These are phyloP conservation scores for Globisporangium acanthophoron DNA, from an alignment of 352 stramenopile species.

Conservation along the genomic window DNA sequence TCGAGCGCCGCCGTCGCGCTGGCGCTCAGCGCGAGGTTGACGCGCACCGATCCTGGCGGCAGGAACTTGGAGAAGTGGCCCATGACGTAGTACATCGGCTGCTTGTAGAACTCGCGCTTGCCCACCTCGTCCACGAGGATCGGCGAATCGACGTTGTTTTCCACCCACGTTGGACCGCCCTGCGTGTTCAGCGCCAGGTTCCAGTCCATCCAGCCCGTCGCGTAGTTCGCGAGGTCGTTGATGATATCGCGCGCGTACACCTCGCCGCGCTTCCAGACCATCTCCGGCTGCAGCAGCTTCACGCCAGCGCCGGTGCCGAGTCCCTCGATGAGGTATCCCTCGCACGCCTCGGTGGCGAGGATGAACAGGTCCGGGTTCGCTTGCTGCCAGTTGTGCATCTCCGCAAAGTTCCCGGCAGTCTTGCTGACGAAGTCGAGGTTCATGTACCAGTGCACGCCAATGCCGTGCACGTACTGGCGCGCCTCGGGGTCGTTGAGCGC, in stretches of 20 bases:
- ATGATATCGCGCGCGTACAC: conserved; percentile 86
- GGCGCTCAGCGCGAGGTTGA: conserved; percentile 24
- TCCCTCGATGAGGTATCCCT: conserved; percentile 45
- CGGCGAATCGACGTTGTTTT: conserved; percentile 62
- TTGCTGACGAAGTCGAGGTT: conserved; percentile 47
- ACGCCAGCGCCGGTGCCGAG: conserved; percentile 43
- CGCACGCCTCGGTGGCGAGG: conserved; percentile 78
- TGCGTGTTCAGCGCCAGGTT: conserved; percentile 78
- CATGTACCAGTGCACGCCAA: conserved; percentile 88
- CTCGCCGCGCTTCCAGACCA: conserved; percentile 64
- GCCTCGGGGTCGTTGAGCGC: conserved; percentile 44
- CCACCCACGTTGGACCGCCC: conserved; percentile 69
- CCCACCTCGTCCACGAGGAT: conserved; percentile 62
- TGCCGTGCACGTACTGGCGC: conserved; percentile 68
- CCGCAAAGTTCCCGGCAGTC: conserved; percentile 37
- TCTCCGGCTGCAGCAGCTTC: conserved; percentile 32
- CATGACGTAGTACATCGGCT: conserved; percentile 81
- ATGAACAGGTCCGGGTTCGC: conserved; percentile 73
- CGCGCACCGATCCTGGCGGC: conserved; percentile 36
- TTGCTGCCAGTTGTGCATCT: conserved; percentile 45
- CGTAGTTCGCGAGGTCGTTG: conserved; percentile 74
- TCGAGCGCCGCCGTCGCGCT: conserved; percentile 22
- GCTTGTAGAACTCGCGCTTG: conserved; percentile 68
- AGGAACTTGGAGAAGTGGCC: conserved; percentile 75
- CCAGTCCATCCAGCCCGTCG: conserved; percentile 84